Conservation (phyloP, 495 filamentous ascomycete species). For the Podospora fimiseda region DNA sequence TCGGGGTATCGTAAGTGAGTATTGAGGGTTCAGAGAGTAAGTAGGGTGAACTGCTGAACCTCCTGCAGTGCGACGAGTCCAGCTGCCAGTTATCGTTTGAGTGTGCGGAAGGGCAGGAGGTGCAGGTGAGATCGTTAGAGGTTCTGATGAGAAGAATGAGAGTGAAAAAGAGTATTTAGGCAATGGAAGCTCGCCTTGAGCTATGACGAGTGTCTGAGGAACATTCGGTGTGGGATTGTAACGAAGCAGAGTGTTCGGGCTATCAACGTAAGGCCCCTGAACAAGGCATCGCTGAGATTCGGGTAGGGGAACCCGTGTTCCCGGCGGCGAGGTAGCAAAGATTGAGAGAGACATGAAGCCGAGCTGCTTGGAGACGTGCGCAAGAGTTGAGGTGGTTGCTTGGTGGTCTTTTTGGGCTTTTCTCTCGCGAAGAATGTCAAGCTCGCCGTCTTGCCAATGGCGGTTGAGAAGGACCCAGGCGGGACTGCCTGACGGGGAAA, state of each 20-base stretch:
- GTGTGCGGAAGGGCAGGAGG: slow-evolving; percentile 50
- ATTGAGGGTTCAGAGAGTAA: slow-evolving; percentile 84
- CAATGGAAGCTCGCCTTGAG: slow-evolving; percentile 67
- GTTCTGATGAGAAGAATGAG: slow-evolving; percentile 62
- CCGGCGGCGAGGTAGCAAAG: slow-evolving; percentile 55
- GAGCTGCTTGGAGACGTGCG: slow-evolving; percentile 35
- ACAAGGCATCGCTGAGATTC: slow-evolving; percentile 53
- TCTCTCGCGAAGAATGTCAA: slow-evolving; percentile 33
- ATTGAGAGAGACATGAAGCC: slow-evolving; percentile 86
- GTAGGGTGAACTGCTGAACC: slow-evolving; percentile 69
- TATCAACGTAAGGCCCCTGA: slow-evolving; percentile 81
- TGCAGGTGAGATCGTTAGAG: slow-evolving; percentile 55
- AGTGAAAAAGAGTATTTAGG: slow-evolving; percentile 73
- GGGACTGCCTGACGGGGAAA: slow-evolving; percentile 46
- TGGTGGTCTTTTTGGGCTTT: slow-evolving; percentile 18
- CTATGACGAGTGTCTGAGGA: slow-evolving; percentile 71
- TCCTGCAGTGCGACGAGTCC: slow-evolving; percentile 75
- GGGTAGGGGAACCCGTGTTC: slow-evolving; percentile 64
- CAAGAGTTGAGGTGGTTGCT: slow-evolving; percentile 22
- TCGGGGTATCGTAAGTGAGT: slow-evolving; percentile 52
- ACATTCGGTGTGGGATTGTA: slow-evolving; percentile 54
- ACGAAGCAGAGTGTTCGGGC: slow-evolving; percentile 81
- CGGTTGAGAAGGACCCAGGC: slow-evolving; percentile 82
- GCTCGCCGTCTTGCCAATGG: slow-evolving; percentile 60
- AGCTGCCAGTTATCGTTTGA: slow-evolving; percentile 51